Evolutionary conservation across 169 alveolate species (phyloP), one percentile per base, ranked within the genome.

Genomic region (Plasmodium berghei): DNA sequence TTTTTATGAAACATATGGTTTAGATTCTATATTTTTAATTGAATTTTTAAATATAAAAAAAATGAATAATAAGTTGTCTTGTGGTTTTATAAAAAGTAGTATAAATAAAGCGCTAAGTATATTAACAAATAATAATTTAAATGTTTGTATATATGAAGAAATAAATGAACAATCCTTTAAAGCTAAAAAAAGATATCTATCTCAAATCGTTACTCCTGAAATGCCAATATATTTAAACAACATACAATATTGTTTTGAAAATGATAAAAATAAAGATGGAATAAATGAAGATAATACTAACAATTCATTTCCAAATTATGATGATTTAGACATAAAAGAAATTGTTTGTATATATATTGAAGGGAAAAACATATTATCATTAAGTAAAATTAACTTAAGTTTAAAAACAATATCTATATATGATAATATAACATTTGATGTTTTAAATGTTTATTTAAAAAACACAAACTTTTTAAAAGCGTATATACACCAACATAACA

Each of bases 1-100:
- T 46, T 64, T 64, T 61, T 94, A 92, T 46, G 94, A 92, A 49
- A 92, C 93, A n/a, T 87, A 87, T 77, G 96, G 95, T 10, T n/a
- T 86, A 18, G 96, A 94, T 59, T 91, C 95, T 2, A 92, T 87
- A 42, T 74, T 94, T 42, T 75, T 92, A 16, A 91, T 92, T 54
- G 96, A 94, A 71, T 86, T 86, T 70, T 59, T 86, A 46, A 86
- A 86, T 18, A 86, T 86, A 42, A 86, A 86, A 86, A 86, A 86
- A 18, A 86, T 86, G 91, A 86, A 70, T 63, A 86, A 86, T 52
- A 86, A 72, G 59, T 86, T 86, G 18, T 86, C 91, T 10, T 86
- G 91, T 86, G 91, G 91, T 8, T 86, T 86, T 71, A 86, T 86
- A 5, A 86, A 86, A 34, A 86, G 75, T 12, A 86, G 91, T 52